A percentile compares a stretch with the other conserved stretches of the same genome.
These are phyloP conservation scores for Salvia hispanica DNA, from an alignment of 257 asterid species.

Conservation along the genomic window DNA sequence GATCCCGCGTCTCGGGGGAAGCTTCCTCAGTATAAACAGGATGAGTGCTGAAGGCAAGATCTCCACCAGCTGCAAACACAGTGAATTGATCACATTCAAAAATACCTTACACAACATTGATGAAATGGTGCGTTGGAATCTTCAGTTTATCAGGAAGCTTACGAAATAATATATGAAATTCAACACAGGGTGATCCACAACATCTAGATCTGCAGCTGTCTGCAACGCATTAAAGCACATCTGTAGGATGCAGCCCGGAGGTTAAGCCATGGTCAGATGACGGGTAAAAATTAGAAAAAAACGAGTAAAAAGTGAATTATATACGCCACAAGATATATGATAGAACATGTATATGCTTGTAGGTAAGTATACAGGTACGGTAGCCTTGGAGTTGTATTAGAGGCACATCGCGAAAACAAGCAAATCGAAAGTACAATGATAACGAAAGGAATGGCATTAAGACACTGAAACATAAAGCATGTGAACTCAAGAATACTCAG, in stretches of 20 bases:
- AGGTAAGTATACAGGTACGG: not conserved
- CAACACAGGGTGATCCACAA: conserved; percentile 80
- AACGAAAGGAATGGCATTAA: not conserved
- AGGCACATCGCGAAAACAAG: not conserved
- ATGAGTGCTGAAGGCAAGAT: conserved; percentile 31
- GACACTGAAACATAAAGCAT: not conserved
- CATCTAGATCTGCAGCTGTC: conserved; percentile 84
- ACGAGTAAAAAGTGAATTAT: conserved; percentile 1
- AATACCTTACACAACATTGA: too few species aligned
- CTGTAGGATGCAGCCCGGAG: conserved; percentile 38
- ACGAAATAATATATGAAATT: conserved; percentile 84
- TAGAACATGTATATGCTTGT: not conserved
- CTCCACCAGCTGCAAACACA: conserved; percentile 29
- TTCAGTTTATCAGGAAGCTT: conserved; percentile 28
- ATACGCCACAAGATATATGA: not conserved
- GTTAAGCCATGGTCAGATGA: conserved; percentile 31
- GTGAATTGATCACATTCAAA: not conserved
- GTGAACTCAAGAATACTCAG: not conserved
- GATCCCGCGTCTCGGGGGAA: conserved; percentile 30
- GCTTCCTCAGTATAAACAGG: conserved; percentile 26
- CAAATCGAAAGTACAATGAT: not conserved
- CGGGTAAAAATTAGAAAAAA: not conserved
- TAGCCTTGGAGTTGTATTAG: not conserved
- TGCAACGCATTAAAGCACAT: conserved; percentile 88
- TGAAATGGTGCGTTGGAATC: not conserved